phyloP scores from a whole-genome alignment of 345 rosid species.

The Ceriops zippeliana region DNA sequence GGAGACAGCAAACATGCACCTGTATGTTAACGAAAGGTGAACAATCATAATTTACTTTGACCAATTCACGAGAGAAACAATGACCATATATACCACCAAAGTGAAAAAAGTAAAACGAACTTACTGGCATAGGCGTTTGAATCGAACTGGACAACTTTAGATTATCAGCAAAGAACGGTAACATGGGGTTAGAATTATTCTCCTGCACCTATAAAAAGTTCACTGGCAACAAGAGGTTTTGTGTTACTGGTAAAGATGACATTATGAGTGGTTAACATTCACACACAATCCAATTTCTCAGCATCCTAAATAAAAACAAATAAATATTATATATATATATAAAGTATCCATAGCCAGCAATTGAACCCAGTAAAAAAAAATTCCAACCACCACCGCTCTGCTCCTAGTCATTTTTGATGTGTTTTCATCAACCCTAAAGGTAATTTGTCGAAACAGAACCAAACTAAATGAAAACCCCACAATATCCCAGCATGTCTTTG shows the following conservation, averaged over 20 bases:
- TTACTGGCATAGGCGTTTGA: background rate
- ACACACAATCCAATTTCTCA: conserved; percentile 1
- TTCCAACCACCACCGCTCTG: background rate
- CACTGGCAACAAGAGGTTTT: too few species aligned
- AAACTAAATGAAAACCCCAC: conserved; percentile 3
- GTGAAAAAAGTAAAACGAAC: too few species aligned
- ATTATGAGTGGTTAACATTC: background rate
- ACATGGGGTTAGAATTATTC: too few species aligned
- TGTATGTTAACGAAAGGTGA: conserved; percentile 6
- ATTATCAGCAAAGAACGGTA: too few species aligned
- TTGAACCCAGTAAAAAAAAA: conserved; percentile 13
- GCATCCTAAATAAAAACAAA: background rate
- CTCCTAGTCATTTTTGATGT: background rate
- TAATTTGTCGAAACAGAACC: conserved; percentile 8
- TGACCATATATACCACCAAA: background rate
- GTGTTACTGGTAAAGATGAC: too few species aligned
- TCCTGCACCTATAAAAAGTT: too few species aligned
- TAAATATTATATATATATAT: conserved; percentile 15
- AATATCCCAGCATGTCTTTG: background rate
- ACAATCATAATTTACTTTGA: background rate
- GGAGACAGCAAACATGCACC: conserved; percentile 1
- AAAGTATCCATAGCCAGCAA: background rate
- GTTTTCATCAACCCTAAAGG: background rate
- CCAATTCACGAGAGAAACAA: background rate
- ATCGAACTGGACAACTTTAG: too few species aligned